Percentiles rank a stretch among this genome's conserved stretches.
Conservation (phyloP, 2,329 filamentous ascomycete genomes). For the Pestalotiopsis sp. region DNA sequence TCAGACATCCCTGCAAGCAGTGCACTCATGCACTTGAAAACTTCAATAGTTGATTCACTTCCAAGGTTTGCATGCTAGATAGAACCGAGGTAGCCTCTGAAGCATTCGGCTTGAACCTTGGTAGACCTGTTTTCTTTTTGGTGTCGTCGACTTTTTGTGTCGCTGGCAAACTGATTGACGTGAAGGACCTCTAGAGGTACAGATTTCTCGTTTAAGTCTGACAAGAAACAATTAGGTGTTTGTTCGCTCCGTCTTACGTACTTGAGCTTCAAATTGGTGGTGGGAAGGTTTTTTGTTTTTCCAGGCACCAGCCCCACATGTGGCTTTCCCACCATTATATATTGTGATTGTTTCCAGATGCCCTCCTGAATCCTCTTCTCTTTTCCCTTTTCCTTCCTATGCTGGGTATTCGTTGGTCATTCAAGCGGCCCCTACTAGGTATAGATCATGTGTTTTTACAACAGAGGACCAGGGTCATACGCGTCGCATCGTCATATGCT, state of each 20-base stretch:
- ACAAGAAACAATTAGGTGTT: conserved; percentile 3
- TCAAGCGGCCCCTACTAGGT: neutral
- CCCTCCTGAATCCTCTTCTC: neutral
- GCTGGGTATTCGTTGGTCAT: neutral
- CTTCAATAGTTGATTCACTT: neutral
- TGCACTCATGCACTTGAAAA: conserved; percentile 4
- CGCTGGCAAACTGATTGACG: neutral
- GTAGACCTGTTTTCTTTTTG: neutral
- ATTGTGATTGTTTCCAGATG: neutral
- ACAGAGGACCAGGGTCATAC: neutral
- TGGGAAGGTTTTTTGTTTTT: neutral
- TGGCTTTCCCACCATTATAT: conserved; percentile 8
- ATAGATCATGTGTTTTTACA: neutral
- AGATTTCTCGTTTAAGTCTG: neutral
- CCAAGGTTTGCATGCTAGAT: neutral
- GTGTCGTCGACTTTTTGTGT: neutral
- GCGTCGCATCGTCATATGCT: conserved; percentile 8
- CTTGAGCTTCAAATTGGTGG: neutral
- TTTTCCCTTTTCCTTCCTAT: conserved; percentile 1
- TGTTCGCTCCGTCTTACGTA: neutral
- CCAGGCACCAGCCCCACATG: conserved; percentile 2
- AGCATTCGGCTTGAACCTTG: neutral
- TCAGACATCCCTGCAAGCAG: conserved; percentile 4
- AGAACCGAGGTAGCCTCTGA: neutral
- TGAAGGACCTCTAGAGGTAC: neutral